These are phyloP conservation scores for Kodamaea jinghongensis DNA, from an alignment of 805 yeast species.

Conservation along the genomic window DNA sequence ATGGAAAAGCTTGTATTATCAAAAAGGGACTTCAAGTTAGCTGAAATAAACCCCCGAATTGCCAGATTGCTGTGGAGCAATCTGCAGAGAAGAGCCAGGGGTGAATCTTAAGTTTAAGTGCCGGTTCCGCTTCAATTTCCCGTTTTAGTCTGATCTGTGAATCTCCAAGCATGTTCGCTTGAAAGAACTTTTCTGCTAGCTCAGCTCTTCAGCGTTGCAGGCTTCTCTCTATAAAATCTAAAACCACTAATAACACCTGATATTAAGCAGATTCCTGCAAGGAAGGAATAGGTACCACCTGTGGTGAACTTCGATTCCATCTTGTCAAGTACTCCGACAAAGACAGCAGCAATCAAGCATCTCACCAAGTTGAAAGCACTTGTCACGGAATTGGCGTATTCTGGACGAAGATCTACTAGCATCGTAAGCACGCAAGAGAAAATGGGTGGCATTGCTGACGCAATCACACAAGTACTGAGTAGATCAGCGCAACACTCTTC, in stretches of 20 bases:
- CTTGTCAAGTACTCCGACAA: constrained; percentile 60
- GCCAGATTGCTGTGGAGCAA: too few relatives aligned
- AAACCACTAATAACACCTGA: not conserved
- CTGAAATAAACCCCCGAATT: too few relatives aligned
- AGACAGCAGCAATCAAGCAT: constrained; percentile 67
- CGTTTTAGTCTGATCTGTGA: too few relatives aligned
- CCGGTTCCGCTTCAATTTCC: too few relatives aligned
- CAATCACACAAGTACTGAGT: constrained; percentile 56
- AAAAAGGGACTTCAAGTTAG: too few relatives aligned
- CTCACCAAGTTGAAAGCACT: constrained; percentile 75
- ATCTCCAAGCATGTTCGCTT: too few relatives aligned
- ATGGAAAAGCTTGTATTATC: too few relatives aligned
- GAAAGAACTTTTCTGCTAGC: too few relatives aligned
- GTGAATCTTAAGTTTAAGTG: too few relatives aligned
- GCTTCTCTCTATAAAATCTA: too few relatives aligned
- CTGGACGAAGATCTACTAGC: constrained; percentile 70
- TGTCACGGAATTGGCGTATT: constrained; percentile 65
- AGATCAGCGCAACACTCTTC: constrained; percentile 50
- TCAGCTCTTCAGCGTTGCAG: too few relatives aligned
- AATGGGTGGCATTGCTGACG: constrained; percentile 54
- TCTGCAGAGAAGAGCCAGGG: too few relatives aligned
- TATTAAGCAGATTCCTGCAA: constrained; percentile 48
- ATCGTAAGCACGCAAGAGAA: constrained; percentile 60
- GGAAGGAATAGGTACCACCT: constrained; percentile 75
- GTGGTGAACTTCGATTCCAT: constrained; percentile 57